phyloP scores from a whole-genome alignment of 768 basidiomycete genomes.

The Pleurotus sapidus region DNA sequence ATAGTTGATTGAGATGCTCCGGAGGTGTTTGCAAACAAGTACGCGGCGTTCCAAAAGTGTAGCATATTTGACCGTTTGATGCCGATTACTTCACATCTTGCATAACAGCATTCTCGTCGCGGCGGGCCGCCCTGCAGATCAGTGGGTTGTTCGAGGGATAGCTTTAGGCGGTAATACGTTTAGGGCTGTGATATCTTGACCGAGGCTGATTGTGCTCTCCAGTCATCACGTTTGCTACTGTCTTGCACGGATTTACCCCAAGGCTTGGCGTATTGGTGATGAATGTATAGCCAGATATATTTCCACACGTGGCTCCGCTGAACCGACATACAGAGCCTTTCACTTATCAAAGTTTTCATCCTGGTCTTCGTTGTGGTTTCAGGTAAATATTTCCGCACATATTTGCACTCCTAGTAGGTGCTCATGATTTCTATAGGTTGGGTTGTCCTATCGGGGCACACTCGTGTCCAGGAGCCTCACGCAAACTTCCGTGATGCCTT shows the following conservation, averaged over 20 bases:
- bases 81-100: not conserved
- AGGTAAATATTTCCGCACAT: constrained; percentile 18
- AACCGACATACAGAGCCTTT: constrained; percentile 34
- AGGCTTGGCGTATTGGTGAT: constrained; percentile 48
- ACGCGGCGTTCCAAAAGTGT: not conserved
- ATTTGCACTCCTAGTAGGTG: not conserved
- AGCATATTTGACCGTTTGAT: too few relatives aligned
- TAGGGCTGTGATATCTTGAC: not conserved
- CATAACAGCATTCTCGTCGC: constrained; percentile 47
- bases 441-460: constrained; percentile 53
- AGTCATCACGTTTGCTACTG: constrained; percentile 50
- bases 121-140: constrained; percentile 31
- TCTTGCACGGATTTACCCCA: constrained; percentile 52
- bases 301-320: constrained; percentile 18
- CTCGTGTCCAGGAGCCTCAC: constrained; percentile 46
- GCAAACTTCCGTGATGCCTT: constrained; percentile 54
- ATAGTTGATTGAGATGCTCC: not conserved
- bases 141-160: constrained; percentile 57
- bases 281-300: constrained; percentile 36
- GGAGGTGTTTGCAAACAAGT: constrained; percentile 31
- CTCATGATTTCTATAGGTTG: constrained; percentile 35
- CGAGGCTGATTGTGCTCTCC: not conserved
- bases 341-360: constrained; percentile 53
- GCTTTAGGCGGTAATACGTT: constrained; percentile 45
- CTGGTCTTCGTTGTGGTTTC: constrained; percentile 50